Percentiles rank a stretch among this genome's conserved stretches.
These are phyloP conservation scores for Byssothecium circinans DNA, from an alignment of 2,329 filamentous ascomycete genomes.

Conservation along the genomic window DNA sequence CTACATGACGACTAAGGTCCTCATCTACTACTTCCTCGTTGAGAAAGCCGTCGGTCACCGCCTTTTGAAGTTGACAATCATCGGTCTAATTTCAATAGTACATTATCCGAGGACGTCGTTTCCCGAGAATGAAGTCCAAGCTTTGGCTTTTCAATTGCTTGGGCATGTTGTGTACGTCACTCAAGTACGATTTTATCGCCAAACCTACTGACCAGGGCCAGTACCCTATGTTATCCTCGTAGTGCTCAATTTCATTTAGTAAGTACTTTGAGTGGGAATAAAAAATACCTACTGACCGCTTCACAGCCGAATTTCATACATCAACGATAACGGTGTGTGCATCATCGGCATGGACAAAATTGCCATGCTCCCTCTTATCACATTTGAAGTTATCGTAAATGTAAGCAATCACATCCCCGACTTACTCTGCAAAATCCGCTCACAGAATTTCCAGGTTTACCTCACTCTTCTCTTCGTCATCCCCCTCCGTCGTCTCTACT, in stretches of 20 bases:
- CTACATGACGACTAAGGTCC: slow-evolving; percentile 66
- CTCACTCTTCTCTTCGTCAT: slow-evolving; percentile 64
- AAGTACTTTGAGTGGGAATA: slow-evolving; percentile 25
- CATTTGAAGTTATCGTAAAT: slow-evolving; percentile 63
- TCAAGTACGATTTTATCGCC: background rate
- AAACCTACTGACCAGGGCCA: slow-evolving; percentile 8
- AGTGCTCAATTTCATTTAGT: slow-evolving; percentile 64
- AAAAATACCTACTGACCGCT: background rate
- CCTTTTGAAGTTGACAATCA: too few species aligned
- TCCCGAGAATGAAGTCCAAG: slow-evolving; percentile 57
- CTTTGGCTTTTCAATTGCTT: slow-evolving; percentile 65
- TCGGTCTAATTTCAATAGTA: slow-evolving; percentile 53
- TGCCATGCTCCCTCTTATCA: slow-evolving; percentile 63
- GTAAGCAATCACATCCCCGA: slow-evolving; percentile 28
- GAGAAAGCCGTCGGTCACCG: slow-evolving; percentile 59
- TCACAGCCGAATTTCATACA: slow-evolving; percentile 59
- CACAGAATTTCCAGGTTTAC: slow-evolving; percentile 50
- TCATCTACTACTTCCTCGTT: slow-evolving; percentile 67
- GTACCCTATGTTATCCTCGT: slow-evolving; percentile 48
- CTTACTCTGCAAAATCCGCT: background rate
- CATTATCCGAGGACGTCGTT: slow-evolving; percentile 59
- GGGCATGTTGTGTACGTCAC: slow-evolving; percentile 54
- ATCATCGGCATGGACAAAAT: slow-evolving; percentile 63
- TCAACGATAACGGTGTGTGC: slow-evolving; percentile 57
- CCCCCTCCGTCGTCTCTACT: slow-evolving; percentile 60